These are phyloP conservation scores for Arabis hirsuta DNA, from an alignment of 345 rosid genomes.

Conservation along the genomic window DNA sequence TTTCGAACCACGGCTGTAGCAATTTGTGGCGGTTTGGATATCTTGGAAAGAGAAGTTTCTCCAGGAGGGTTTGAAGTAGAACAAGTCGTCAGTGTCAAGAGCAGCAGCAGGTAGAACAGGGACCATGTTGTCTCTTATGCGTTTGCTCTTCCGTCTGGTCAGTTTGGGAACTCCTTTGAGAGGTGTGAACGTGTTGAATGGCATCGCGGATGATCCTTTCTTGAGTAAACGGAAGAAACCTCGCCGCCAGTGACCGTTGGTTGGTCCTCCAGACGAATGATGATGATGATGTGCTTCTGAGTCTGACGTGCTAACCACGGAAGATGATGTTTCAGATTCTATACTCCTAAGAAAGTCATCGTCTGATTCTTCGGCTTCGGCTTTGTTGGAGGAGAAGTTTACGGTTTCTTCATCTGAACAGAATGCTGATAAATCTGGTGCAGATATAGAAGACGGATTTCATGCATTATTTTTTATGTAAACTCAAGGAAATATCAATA, in stretches of 20 bases:
- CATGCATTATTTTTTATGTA: not conserved
- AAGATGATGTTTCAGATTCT: slow-evolving; percentile 51
- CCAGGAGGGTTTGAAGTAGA: slow-evolving; percentile 73
- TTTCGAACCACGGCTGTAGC: slow-evolving; percentile 66
- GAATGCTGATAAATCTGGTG: slow-evolving; percentile 46
- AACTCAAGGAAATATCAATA: not conserved
- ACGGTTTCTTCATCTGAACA: slow-evolving; percentile 29
- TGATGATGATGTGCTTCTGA: slow-evolving; percentile 46
- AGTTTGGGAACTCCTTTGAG: slow-evolving; percentile 60
- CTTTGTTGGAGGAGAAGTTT: not conserved
- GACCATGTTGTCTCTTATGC: slow-evolving; percentile 60
- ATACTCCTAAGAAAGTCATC: slow-evolving; percentile 48
- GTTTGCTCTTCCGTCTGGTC: slow-evolving; percentile 67
- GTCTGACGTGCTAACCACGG: slow-evolving; percentile 63
- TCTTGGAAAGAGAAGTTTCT: slow-evolving; percentile 73
- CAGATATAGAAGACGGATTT: not conserved
- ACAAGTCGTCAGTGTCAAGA: slow-evolving; percentile 67
- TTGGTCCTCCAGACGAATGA: slow-evolving; percentile 23
- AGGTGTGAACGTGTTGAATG: slow-evolving; percentile 53
- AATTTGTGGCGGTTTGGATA: slow-evolving; percentile 67
- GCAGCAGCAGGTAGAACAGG: slow-evolving; percentile 49
- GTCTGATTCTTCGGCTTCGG: slow-evolving; percentile 19
- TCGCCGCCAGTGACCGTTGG: slow-evolving; percentile 56
- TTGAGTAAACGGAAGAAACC: slow-evolving; percentile 63
- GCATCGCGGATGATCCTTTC: slow-evolving; percentile 58